phyloP scores from a whole-genome alignment of 495 filamentous ascomycete species.

The Hypoxylon cercidicola region DNA sequence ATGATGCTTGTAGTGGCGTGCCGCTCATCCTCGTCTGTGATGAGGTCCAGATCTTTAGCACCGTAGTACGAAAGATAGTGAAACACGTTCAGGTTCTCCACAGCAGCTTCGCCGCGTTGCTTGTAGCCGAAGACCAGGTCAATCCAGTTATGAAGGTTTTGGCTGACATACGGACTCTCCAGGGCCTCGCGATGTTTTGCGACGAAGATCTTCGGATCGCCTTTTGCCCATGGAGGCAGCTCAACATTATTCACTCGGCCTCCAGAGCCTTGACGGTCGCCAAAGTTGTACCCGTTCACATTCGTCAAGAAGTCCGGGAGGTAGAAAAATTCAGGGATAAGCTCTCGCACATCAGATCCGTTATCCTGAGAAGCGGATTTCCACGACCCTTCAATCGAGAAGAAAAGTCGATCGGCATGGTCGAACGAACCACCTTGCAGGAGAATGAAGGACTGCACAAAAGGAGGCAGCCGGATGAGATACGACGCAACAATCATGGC shows the following conservation, averaged over 20 bases:
- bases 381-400: constrained; percentile 92
- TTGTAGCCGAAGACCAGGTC: constrained; percentile 96
- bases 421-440: constrained; percentile 97
- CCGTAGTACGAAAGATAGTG: constrained; percentile 95
- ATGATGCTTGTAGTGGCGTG: constrained; percentile 93
- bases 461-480: constrained; percentile 92
- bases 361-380: constrained; percentile 87
- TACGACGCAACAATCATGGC: constrained; percentile 99
- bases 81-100: constrained; percentile 94
- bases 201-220: constrained; percentile 95
- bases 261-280: constrained; percentile 79
- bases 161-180: constrained; percentile 92
- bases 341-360: constrained; percentile 91
- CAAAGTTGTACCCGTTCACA: constrained; percentile 93
- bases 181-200: constrained; percentile 93
- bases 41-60: constrained; percentile 90
- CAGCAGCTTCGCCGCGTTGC: constrained; percentile 90
- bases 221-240: constrained; percentile 95
- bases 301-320: constrained; percentile 93
- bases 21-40: constrained; percentile 85
- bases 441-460: constrained; percentile 96
- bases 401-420: constrained; percentile 94
- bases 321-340: constrained; percentile 97
- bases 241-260: constrained; percentile 84
- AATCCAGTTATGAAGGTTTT: constrained; percentile 92